These are phyloP conservation scores for Pontederia crassipes DNA, from an alignment of 176 grass and related monocot species.

Conservation along the genomic window DNA sequence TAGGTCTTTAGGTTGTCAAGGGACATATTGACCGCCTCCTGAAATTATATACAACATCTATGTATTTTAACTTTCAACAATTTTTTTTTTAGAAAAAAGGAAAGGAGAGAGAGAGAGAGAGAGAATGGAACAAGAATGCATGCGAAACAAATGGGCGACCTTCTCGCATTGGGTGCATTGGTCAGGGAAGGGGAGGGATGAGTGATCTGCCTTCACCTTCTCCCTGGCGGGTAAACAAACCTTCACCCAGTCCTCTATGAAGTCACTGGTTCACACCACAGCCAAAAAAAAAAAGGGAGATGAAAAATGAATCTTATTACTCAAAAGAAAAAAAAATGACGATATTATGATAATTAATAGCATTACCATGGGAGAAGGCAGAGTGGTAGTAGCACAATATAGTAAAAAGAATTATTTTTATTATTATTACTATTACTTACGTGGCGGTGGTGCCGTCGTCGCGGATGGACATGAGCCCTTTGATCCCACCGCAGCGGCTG, in stretches of 20 bases:
- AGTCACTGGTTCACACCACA: conserved; percentile 6
- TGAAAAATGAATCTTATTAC: too few species aligned
- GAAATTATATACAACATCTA: neutral
- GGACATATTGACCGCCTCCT: conserved; percentile 34
- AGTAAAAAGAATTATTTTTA: neutral
- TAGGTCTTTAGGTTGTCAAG: conserved; percentile 36
- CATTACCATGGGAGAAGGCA: too few species aligned
- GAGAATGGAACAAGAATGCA: neutral
- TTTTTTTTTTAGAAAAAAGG: neutral
- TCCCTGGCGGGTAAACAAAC: conserved; percentile 24
- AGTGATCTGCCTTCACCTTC: conserved; percentile 24
- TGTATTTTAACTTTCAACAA: neutral
- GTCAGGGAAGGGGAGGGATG: conserved; percentile 12
- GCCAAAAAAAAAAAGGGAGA: neutral
- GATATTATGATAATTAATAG: too few species aligned
- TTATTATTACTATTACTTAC: conserved; percentile 3
- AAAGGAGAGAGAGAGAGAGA: neutral
- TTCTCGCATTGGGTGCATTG: conserved; percentile 40
- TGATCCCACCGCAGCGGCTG: conserved; percentile 40
- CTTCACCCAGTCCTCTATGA: conserved; percentile 44
- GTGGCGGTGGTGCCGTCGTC: conserved; percentile 27
- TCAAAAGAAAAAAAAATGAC: too few species aligned
- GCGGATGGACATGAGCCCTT: conserved; percentile 29
- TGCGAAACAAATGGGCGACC: conserved; percentile 8
- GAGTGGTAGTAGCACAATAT: too few species aligned